Conservation (phyloP, 805 yeast species). For the Grigorovia jiainica region DNA sequence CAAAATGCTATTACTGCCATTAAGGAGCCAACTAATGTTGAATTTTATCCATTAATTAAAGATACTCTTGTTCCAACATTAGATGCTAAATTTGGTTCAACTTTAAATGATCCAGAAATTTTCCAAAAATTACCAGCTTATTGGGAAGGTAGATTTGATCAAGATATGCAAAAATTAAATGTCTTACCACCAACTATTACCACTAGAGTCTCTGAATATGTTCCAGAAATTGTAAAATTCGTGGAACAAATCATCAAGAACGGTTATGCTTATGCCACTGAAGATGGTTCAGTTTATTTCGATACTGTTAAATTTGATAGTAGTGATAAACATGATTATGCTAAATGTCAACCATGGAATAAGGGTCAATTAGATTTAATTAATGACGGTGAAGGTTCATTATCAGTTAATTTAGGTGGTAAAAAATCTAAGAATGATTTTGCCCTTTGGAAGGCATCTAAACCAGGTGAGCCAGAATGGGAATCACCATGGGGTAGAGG, state of each 20-base stretch:
- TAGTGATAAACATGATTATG: slow-evolving; percentile 68
- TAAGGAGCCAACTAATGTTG: slow-evolving; percentile 6
- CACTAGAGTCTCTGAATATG: slow-evolving; percentile 90
- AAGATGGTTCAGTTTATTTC: slow-evolving; percentile 93
- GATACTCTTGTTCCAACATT: slow-evolving; percentile 67
- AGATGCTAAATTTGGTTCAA: slow-evolving; percentile 62
- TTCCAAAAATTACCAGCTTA: slow-evolving; percentile 74
- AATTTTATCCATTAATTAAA: slow-evolving; percentile 40
- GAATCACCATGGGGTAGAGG: slow-evolving; percentile 94
- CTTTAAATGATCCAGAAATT: slow-evolving; percentile 75
- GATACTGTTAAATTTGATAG: slow-evolving; percentile 77
- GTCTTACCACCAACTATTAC: slow-evolving; percentile 79
- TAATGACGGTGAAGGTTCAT: slow-evolving; percentile 91
- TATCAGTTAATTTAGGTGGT: slow-evolving; percentile 42
- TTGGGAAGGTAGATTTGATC: slow-evolving; percentile 81
- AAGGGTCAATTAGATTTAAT: slow-evolving; percentile 79
- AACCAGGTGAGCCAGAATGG: slow-evolving; percentile 97
- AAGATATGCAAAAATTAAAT: slow-evolving; percentile 77
- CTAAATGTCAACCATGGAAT: slow-evolving; percentile 97
- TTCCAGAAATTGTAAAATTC: slow-evolving; percentile 81
- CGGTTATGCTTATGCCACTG: slow-evolving; percentile 77
- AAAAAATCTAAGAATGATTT: slow-evolving; percentile 78
- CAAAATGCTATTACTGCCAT: slow-evolving; percentile 34
- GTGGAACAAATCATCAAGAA: slow-evolving; percentile 65
- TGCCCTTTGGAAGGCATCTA: slow-evolving; percentile 93